Evolutionary conservation across 2,329 filamentous ascomycete species (phyloP).

Genomic region (Ophiostoma himal-ulmi): DNA sequence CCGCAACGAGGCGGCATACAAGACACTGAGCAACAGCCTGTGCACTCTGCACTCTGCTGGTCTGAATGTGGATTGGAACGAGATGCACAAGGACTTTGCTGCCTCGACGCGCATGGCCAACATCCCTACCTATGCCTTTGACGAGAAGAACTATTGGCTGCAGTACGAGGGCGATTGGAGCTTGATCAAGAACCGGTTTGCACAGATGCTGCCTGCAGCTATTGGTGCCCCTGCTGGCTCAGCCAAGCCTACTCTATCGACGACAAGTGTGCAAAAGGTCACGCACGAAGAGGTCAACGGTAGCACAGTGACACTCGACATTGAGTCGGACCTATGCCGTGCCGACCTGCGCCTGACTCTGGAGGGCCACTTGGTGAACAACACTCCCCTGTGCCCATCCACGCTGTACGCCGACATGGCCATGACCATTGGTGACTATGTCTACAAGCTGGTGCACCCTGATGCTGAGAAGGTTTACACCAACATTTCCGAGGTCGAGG

Average conservation of each 20-base stretch:
- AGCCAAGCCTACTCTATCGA: constrained; percentile 53
- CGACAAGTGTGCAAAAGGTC: constrained; percentile 60
- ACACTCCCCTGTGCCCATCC: constrained; percentile 59
- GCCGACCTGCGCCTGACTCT: constrained; percentile 57
- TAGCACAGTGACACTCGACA: constrained; percentile 53
- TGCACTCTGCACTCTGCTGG: constrained; percentile 56
- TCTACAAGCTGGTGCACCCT: constrained; percentile 58
- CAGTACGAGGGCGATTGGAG: constrained; percentile 64
- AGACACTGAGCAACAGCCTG: constrained; percentile 54
- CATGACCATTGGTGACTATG: constrained; percentile 56
- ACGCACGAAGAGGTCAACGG: constrained; percentile 57
- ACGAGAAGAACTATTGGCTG: constrained; percentile 66
- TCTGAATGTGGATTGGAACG: constrained; percentile 62
- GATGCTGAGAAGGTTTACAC: constrained; percentile 49
- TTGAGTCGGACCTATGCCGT: constrained; percentile 61
- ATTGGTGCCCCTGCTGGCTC: constrained; percentile 32
- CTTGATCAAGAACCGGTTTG: constrained; percentile 61
- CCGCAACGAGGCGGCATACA: constrained; percentile 58
- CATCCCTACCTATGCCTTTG: constrained; percentile 65
- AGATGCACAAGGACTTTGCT: constrained; percentile 54
- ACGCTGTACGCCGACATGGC: constrained; percentile 46
- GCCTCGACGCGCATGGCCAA: constrained; percentile 46
- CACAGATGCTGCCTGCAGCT: constrained; percentile 31
- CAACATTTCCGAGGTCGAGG: constrained; percentile 62
- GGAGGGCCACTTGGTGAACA: constrained; percentile 62